phyloP scores from a whole-genome alignment of 148 eudicot species.

The Rhododendron henanense region DNA sequence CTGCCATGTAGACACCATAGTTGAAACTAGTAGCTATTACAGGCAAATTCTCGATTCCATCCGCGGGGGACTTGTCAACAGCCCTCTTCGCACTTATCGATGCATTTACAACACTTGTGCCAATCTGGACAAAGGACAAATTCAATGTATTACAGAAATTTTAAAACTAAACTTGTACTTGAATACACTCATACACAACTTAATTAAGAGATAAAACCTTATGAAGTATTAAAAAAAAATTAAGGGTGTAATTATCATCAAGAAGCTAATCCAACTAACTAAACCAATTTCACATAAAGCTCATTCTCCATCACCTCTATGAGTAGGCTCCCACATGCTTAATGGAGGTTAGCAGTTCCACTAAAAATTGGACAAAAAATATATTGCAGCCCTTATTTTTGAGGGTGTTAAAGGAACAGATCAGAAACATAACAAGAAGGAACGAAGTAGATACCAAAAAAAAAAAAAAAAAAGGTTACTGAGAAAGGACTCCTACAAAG shows the following conservation, averaged over 20 bases:
- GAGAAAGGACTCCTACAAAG: neutral
- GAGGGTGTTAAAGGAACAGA: neutral
- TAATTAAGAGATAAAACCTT: neutral
- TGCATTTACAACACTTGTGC: constrained; percentile 66
- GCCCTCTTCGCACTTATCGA: constrained; percentile 63
- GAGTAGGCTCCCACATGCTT: neutral
- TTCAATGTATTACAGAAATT: neutral
- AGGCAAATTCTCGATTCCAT: constrained; percentile 68
- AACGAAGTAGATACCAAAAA: neutral
- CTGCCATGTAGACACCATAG: constrained; percentile 83
- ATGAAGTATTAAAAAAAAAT: neutral
- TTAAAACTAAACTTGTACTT: neutral
- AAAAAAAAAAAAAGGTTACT: neutral
- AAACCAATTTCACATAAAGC: neutral
- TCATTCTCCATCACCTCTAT: constrained; percentile 1
- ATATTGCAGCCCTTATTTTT: neutral
- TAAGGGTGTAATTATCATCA: neutral
- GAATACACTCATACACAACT: neutral
- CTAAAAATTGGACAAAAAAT: neutral
- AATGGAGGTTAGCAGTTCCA: neutral
- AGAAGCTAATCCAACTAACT: neutral
- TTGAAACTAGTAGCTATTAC: constrained; percentile 64
- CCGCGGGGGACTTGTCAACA: constrained; percentile 51
- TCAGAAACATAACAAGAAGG: neutral
- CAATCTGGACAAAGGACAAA: constrained; percentile 40